These are phyloP conservation scores for Nidula niveotomentosa DNA, from an alignment of 1,284 basidiomycete species.

Conservation along the genomic window DNA sequence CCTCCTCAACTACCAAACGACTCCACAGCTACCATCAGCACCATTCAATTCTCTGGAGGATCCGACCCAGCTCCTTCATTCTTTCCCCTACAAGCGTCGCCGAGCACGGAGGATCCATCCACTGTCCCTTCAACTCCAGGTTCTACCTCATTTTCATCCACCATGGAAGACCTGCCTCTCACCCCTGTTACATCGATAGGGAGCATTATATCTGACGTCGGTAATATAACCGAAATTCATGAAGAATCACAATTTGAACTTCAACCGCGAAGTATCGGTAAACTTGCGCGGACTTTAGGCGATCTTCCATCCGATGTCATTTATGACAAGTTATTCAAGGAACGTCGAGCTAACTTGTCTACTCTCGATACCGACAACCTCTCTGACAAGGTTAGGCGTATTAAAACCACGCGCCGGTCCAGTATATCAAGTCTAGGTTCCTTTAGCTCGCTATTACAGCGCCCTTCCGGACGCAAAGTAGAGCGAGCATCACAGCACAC, in stretches of 20 bases:
- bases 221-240: background rate
- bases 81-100: slow-evolving; percentile 4
- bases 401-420: background rate
- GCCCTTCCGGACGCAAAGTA: slow-evolving; percentile 5
- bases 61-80: slow-evolving; percentile 8
- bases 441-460: slow-evolving; percentile 9
- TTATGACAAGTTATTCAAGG: background rate
- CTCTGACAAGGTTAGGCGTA: background rate
- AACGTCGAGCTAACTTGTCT: background rate
- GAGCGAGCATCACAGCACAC: slow-evolving; percentile 8
- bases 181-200: slow-evolving; percentile 1
- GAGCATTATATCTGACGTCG: background rate
- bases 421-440: slow-evolving; percentile 6
- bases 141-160: slow-evolving; percentile 6
- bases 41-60: slow-evolving; percentile 11
- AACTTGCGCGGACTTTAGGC: slow-evolving; percentile 22
- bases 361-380: no score
- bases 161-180: slow-evolving; percentile 3
- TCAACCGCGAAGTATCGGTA: slow-evolving; percentile 12
- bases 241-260: background rate
- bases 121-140: background rate
- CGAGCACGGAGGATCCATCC: background rate
- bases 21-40: slow-evolving; percentile 10
- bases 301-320: slow-evolving; percentile 11
- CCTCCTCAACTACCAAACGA: slow-evolving; percentile 6